phyloP scores from a whole-genome alignment of 1,284 basidiomycete genomes.

The Gomphus sp. region DNA sequence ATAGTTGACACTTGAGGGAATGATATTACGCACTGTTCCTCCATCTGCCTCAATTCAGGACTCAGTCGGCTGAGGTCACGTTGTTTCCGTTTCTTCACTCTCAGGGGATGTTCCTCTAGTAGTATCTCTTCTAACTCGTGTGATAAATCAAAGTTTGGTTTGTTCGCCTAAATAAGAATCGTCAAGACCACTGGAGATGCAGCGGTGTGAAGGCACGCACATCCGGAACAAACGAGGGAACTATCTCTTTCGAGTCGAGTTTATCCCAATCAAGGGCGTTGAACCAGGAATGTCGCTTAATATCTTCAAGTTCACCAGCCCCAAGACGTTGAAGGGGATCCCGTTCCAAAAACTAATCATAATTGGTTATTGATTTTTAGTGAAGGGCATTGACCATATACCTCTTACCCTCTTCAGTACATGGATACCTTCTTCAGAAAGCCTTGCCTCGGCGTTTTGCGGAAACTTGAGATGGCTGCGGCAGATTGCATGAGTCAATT shows the following conservation, averaged over 20 bases:
- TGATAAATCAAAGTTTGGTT: slow-evolving; percentile 11
- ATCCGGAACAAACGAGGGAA: slow-evolving; percentile 6
- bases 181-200: neutral
- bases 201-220: neutral
- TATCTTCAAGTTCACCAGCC: slow-evolving; percentile 3
- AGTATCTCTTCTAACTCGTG: slow-evolving; percentile 10
- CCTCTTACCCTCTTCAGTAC: slow-evolving; percentile 5
- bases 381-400: neutral
- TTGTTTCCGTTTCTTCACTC: slow-evolving; percentile 8
- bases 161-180: slow-evolving; percentile 1
- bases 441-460: slow-evolving; percentile 1
- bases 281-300: slow-evolving; percentile 7
- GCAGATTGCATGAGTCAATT: slow-evolving; percentile 6
- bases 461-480: slow-evolving; percentile 5
- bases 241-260: slow-evolving; percentile 6
- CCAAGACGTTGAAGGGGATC: slow-evolving; percentile 7
- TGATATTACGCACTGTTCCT: slow-evolving; percentile 8
- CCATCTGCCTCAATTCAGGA: slow-evolving; percentile 6
- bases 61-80: slow-evolving; percentile 4
- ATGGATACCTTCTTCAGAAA: slow-evolving; percentile 1
- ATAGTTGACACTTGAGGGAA: neutral
- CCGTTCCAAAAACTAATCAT: slow-evolving; percentile 6
- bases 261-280: slow-evolving; percentile 7
- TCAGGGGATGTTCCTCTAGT: slow-evolving; percentile 7
- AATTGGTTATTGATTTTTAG: neutral